Base-by-base conservation (phyloP, 345 rosid species). In the Corchorus olitorius region DNA sequence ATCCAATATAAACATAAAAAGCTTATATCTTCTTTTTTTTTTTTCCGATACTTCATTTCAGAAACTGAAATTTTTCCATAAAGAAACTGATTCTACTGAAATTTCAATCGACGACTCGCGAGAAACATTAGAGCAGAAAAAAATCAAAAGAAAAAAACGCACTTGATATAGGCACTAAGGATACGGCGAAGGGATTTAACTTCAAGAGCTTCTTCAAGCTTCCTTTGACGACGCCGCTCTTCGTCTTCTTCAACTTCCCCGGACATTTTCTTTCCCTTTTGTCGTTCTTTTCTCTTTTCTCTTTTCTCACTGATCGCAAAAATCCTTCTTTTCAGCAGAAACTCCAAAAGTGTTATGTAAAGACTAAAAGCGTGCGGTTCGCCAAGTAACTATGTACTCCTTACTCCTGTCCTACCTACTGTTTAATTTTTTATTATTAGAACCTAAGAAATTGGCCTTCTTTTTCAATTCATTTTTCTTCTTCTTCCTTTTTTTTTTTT, bases 81-180 rank as follows among this genome's bases (percentile, higher is more conserved):
- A 27, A 27, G 27, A 27, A 27, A 27, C 0, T 27, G 27, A 27
- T 27, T 27, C 27, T 27, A 27, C 27, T 27, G 27, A 27, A 27
- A 27, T 27, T 27, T 27, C 27, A 27, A 27, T 27, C 27, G 62
- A 39, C 16, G 15, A 80, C n/a, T 56, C 33, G 46, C 8, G n/a
- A 15, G 63, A 56, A 67, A 74, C 53, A 72, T 3, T 50, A 35
- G 70, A 67, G 45, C 0, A 43, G 9, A 48, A 49, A 14, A 41
- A 37, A 20, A 67, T 45, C 15, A 66, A 56, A 37, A 45, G 27
- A 12, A 33, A 55, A 27, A 59, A 0, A 74, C 20, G 56, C 82
- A 93, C 99, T 96, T 92, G 87, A 93, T 94, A 76, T 89, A 96
- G 82, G 99, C 99, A 74, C 93, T 92, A 81, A 96, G 89, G 71